Evolutionary conservation across 2,329 filamentous ascomycete genomes (phyloP).

Genomic region (Mycosphaerelloides madeirae): DNA sequence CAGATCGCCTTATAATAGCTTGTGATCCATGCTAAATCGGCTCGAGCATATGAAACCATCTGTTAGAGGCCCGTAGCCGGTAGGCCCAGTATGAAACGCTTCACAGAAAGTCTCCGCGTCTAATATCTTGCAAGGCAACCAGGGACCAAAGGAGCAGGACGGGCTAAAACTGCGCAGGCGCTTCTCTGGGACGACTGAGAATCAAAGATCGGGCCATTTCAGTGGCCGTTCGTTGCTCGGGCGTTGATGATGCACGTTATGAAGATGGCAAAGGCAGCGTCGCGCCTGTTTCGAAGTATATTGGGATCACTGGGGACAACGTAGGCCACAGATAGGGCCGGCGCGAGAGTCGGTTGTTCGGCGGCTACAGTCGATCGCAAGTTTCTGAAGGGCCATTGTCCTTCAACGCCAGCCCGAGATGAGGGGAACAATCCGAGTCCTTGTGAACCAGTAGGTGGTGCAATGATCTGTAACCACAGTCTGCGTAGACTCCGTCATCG

Average conservation of each 20-base stretch:
- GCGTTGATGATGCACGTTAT: conserved; percentile 19
- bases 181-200: conserved; percentile 9
- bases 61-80: not conserved
- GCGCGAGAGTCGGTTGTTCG: conserved; percentile 17
- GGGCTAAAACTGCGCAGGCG: conserved; percentile 22
- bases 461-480: too few species aligned
- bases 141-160: too few species aligned
- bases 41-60: conserved; percentile 7
- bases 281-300: conserved; percentile 32
- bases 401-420: too few species aligned
- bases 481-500: too few species aligned
- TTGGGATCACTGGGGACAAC: conserved; percentile 7
- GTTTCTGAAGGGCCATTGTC: too few species aligned
- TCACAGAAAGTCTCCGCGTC: conserved; percentile 5
- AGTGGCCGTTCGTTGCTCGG: conserved; percentile 17
- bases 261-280: conserved; percentile 16
- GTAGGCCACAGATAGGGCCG: conserved; percentile 5
- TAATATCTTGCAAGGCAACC: conserved; percentile 8
- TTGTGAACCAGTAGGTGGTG: too few species aligned
- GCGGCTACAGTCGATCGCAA: conserved; percentile 14
- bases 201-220: conserved; percentile 7
- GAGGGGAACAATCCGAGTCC: too few species aligned
- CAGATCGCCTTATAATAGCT: conserved; percentile 20
- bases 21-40: conserved; percentile 3
- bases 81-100: conserved; percentile 16